Base-by-base conservation (phyloP, 805 yeast genomes). In the Starmerella riodocensis region DNA sequence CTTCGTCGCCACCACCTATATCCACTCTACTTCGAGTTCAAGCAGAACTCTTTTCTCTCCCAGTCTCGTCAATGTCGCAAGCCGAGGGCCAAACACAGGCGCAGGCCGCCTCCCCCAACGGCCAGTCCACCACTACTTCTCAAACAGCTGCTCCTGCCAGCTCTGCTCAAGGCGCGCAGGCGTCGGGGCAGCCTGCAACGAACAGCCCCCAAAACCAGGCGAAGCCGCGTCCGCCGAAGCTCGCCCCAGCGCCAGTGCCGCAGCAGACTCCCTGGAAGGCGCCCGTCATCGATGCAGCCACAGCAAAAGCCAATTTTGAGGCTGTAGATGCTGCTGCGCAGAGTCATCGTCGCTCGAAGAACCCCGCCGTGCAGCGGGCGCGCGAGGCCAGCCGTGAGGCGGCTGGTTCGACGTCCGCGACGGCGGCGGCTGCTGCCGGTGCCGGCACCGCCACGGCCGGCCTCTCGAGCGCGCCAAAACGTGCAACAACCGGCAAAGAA, bases 171-270 rank as follows among this genome's bases (percentile, higher is more conserved):
- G n/a, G n/a, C n/a, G n/a, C n/a, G n/a, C n/a, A n/a, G n/a, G n/a
- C n/a, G n/a, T n/a, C n/a, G n/a, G n/a, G n/a, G n/a, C n/a, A n/a
- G n/a, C n/a, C n/a, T n/a, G n/a, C n/a, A n/a, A n/a, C n/a, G n/a
- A n/a, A n/a, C n/a, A n/a, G n/a, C n/a, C n/a, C n/a, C n/a, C n/a
- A n/a, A n/a, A n/a, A n/a, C n/a, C 36, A 31, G 17, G 21, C 34
- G 14, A 31, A 31, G 25, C 9, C 34, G 9, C 9, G 27, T 11
- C 9, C 31, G 41, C 48, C 45, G 22, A 59, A 55, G 26, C 59
- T 72, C 22, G 73, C 76, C 8, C 81, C 82, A 4, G 82, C 82
- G 21, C 81, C 82, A 12, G 65, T 73, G 22, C 82, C 81, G 25
- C 60, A 64, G 36, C 69, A 67, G 29, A 73, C 67, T 49, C 76